These are phyloP conservation scores for Xylariaceae sp. DNA, from an alignment of 2,329 filamentous ascomycete species.

Conservation along the genomic window DNA sequence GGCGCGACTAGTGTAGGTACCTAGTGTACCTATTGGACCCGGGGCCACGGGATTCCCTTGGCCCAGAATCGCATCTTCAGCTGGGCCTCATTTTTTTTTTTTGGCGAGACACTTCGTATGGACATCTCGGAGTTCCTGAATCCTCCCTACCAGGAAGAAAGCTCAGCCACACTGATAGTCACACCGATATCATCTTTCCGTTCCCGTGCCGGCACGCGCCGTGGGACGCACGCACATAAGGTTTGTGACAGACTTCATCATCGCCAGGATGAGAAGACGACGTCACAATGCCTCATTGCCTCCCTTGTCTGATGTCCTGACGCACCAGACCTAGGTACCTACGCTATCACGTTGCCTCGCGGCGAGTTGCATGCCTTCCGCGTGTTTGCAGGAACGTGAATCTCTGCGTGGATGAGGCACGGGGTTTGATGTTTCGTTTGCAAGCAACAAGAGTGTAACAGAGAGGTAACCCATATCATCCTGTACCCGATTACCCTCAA, in stretches of 20 bases:
- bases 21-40: neutral
- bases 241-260: neutral
- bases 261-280: neutral
- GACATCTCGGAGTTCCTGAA: too few species aligned
- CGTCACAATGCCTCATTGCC: neutral
- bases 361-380: neutral
- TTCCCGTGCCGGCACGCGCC: neutral
- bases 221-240: neutral
- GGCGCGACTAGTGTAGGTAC: neutral
- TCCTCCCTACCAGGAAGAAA: neutral
- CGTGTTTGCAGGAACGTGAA: neutral
- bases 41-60: neutral
- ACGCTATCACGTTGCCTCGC: neutral
- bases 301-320: neutral
- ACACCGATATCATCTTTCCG: neutral
- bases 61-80: neutral
- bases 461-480: too few species aligned
- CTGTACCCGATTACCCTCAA: too few species aligned
- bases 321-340: neutral
- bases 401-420: neutral
- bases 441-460: neutral
- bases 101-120: neutral
- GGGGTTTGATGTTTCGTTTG: neutral
- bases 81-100: constrained; percentile 8
- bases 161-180: constrained; percentile 14